A percentile compares a stretch with the other conserved stretches of the same genome.
phyloP scores from a whole-genome alignment of 495 filamentous ascomycete genomes.

The Aspergillus bridgeri region DNA sequence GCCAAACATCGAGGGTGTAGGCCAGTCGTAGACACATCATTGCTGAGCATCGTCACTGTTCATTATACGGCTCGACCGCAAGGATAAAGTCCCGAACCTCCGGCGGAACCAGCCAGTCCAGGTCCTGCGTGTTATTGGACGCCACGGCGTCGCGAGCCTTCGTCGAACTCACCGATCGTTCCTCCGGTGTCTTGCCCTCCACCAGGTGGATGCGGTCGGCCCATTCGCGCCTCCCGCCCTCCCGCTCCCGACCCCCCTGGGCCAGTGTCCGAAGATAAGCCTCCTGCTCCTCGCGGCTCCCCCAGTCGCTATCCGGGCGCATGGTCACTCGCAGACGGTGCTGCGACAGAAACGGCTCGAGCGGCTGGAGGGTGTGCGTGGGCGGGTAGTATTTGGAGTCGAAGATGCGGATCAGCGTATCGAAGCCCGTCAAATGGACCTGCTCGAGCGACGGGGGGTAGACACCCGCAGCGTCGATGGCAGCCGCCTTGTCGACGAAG shows the following conservation, averaged over 20 bases:
- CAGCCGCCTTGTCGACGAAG: conserved; percentile 78
- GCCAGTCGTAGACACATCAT: not conserved
- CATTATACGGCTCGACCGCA: conserved; percentile 33
- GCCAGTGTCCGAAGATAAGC: conserved; percentile 53
- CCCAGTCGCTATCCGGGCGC: conserved; percentile 67
- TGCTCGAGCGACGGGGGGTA: conserved; percentile 54
- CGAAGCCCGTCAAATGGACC: conserved; percentile 80
- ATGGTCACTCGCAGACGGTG: conserved; percentile 71
- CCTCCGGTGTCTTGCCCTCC: conserved; percentile 52
- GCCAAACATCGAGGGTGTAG: not conserved
- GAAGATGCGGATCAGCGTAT: conserved; percentile 83
- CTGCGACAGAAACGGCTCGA: conserved; percentile 65
- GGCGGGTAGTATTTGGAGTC: conserved; percentile 79
- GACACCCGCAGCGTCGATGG: conserved; percentile 53
- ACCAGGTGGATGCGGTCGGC: conserved; percentile 66
- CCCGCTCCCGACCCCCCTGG: conserved; percentile 46
- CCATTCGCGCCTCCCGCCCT: conserved; percentile 67
- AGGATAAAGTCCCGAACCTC: conserved; percentile 58
- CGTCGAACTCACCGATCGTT: conserved; percentile 71
- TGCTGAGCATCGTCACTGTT: not conserved
- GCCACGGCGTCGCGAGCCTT: conserved; percentile 63
- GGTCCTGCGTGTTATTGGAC: conserved; percentile 44
- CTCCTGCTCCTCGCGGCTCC: conserved; percentile 54
- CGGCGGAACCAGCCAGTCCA: conserved; percentile 61
- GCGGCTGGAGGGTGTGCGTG: conserved; percentile 46